These are phyloP conservation scores for Albatrellus sp. DNA, from an alignment of 1,284 basidiomycete species.

Conservation along the genomic window DNA sequence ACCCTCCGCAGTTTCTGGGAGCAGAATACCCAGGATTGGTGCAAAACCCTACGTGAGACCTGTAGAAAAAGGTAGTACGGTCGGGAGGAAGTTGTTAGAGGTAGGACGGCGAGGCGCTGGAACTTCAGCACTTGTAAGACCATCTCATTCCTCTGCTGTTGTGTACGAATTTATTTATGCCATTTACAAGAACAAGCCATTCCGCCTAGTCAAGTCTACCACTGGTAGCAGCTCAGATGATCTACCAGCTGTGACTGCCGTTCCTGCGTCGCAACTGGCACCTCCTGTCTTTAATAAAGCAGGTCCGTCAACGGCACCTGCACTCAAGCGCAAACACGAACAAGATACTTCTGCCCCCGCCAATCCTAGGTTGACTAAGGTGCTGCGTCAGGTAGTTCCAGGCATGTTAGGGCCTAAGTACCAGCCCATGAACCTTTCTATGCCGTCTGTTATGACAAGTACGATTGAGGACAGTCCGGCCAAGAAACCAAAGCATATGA, in stretches of 20 bases:
- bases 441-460: not conserved
- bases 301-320: conserved; percentile 4
- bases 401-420: not conserved
- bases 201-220: conserved; percentile 6
- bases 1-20: conserved; percentile 30
- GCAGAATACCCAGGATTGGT: conserved; percentile 59
- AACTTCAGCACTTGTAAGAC: conserved; percentile 5
- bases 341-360: conserved; percentile 13
- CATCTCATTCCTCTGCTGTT: not conserved
- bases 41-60: conserved; percentile 52
- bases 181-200: conserved; percentile 6
- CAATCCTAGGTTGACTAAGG: conserved; percentile 8
- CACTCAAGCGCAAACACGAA: conserved; percentile 30
- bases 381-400: conserved; percentile 20
- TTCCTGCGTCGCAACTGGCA: not conserved
- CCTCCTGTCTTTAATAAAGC: not conserved
- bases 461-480: conserved; percentile 7
- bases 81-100: conserved; percentile 1
- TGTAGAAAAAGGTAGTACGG: conserved; percentile 7
- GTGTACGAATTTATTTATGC: not conserved
- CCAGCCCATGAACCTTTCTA: not conserved
- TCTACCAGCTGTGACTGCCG: not conserved
- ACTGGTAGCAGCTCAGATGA: conserved; percentile 18
- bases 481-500: conserved; percentile 3
- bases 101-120: conserved; percentile 1